phyloP scores from a whole-genome alignment of 2,329 filamentous ascomycete genomes.

The Grosmannia huntii region DNA sequence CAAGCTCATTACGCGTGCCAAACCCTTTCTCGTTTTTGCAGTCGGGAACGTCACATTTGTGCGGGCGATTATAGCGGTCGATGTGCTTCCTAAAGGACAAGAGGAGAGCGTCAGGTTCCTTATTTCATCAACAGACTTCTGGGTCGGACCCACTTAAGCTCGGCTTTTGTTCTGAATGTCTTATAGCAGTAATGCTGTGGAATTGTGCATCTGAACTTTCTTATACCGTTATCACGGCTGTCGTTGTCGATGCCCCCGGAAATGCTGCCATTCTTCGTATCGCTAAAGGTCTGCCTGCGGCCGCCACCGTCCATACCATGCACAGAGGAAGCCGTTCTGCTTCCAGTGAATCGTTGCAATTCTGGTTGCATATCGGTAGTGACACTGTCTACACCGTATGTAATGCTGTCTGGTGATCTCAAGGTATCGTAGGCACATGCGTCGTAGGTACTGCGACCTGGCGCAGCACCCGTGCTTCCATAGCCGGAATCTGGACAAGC shows the following conservation, averaged over 20 bases:
- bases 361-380: neutral
- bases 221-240: neutral
- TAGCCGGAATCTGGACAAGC: neutral
- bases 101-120: neutral
- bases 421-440: neutral
- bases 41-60: constrained; percentile 41
- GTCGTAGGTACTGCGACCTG: neutral
- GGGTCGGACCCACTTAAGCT: constrained; percentile 35
- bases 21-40: constrained; percentile 57
- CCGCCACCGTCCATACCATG: neutral
- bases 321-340: neutral
- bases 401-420: neutral
- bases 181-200: neutral
- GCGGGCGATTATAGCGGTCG: constrained; percentile 51
- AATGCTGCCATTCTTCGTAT: neutral
- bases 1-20: constrained; percentile 66
- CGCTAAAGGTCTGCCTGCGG: neutral
- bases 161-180: constrained; percentile 36
- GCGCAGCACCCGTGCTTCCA: neutral
- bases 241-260: neutral
- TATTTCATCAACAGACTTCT: neutral
- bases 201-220: no score
- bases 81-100: constrained; percentile 56
- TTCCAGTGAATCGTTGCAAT: neutral
- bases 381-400: no score